A percentile compares a stretch with the other conserved stretches of the same genome.
These are phyloP conservation scores for Coemansia furcata DNA, from an alignment of 192 early-diverging fungal species.

Conservation along the genomic window DNA sequence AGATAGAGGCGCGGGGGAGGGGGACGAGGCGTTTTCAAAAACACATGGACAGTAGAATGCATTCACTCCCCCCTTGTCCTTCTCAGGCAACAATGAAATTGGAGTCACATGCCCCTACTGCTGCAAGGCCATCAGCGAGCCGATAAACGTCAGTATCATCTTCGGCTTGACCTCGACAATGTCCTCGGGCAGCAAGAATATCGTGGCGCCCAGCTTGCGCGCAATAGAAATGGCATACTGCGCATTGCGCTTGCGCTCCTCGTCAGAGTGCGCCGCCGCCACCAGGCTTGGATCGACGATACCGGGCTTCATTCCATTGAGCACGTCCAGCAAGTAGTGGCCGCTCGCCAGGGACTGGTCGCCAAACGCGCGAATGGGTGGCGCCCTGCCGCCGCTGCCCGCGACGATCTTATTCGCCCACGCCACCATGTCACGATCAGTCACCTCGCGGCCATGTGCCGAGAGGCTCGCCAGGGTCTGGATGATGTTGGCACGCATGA, in stretches of 20 bases:
- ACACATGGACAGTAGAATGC: neutral
- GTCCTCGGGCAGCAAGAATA: slow-evolving; percentile 98
- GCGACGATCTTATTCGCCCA: slow-evolving; percentile 91
- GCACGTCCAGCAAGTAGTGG: slow-evolving; percentile 85
- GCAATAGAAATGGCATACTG: slow-evolving; percentile 98
- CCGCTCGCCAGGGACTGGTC: slow-evolving; percentile 76
- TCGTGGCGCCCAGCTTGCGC: slow-evolving; percentile 96
- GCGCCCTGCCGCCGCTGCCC: slow-evolving; percentile 54
- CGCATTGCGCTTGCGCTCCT: slow-evolving; percentile 88
- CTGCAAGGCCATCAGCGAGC: slow-evolving; percentile 87
- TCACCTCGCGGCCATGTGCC: slow-evolving; percentile 77
- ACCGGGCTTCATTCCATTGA: slow-evolving; percentile 91
- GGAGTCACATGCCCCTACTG: slow-evolving; percentile 10
- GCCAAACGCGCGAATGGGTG: slow-evolving; percentile 78
- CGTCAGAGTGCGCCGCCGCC: slow-evolving; percentile 66
- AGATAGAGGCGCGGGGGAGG: neutral
- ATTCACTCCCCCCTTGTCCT: neutral
- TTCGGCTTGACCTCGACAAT: slow-evolving; percentile 97
- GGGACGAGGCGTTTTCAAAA: neutral
- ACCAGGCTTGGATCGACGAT: slow-evolving; percentile 88
- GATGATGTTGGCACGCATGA: slow-evolving; percentile 97
- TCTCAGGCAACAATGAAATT: neutral
- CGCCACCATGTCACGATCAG: slow-evolving; percentile 88
- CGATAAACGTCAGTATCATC: slow-evolving; percentile 95
- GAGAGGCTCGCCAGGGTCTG: slow-evolving; percentile 88